Conservation (phyloP, 306 rosid species). For the Macrotyloma uniflorum region DNA sequence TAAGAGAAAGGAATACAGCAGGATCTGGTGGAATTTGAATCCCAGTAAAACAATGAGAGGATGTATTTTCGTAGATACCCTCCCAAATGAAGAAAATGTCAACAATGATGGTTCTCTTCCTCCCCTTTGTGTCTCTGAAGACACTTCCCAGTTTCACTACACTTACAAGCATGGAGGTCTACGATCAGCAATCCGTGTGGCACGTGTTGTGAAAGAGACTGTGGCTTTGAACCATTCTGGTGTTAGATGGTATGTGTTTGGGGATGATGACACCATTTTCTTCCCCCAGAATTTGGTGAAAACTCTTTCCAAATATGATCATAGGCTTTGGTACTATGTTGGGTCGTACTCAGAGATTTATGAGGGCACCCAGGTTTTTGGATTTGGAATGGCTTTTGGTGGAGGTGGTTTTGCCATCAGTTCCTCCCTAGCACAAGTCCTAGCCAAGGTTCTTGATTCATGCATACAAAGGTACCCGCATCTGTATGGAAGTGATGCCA, state of each 20-base stretch:
- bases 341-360: slow-evolving; percentile 73
- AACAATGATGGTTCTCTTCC: slow-evolving; percentile 52
- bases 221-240: slow-evolving; percentile 53
- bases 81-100: slow-evolving; percentile 31
- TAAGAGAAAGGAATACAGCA: slow-evolving; percentile 49
- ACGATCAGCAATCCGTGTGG: slow-evolving; percentile 75
- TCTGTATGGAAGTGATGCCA: slow-evolving; percentile 81
- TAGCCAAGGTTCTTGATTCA: slow-evolving; percentile 71
- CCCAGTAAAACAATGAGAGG: slow-evolving; percentile 55
- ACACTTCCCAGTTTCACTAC: slow-evolving; percentile 71
- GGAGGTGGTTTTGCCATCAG: slow-evolving; percentile 91
- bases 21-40: slow-evolving; percentile 76
- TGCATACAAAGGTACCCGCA: slow-evolving; percentile 77
- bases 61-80: slow-evolving; percentile 68
- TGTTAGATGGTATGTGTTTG: slow-evolving; percentile 92
- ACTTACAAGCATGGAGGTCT: slow-evolving; percentile 51
- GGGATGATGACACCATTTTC: slow-evolving; percentile 85
- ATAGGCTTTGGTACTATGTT: slow-evolving; percentile 70
- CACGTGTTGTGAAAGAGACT: slow-evolving; percentile 73
- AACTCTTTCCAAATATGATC: slow-evolving; percentile 79
- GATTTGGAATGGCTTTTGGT: slow-evolving; percentile 80
- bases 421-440: slow-evolving; percentile 55
- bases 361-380: slow-evolving; percentile 43
- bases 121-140: slow-evolving; percentile 60
- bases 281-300: slow-evolving; percentile 77